Conservation (phyloP, 257 asterid species). For the Solanum dulcamara region DNA sequence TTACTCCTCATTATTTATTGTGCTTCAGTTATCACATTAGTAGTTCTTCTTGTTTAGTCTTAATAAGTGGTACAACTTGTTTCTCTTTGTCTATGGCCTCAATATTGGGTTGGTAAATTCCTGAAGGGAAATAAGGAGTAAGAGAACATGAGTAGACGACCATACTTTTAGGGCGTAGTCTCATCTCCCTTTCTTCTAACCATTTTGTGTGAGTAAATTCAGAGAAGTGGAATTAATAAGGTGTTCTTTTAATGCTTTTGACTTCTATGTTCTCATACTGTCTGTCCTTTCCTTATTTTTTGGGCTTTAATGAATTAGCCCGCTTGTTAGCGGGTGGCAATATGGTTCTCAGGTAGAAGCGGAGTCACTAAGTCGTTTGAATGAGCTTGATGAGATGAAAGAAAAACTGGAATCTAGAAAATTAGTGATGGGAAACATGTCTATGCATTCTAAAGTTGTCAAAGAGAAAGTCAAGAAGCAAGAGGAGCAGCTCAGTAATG, state of each 20-base stretch:
- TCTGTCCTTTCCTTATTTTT: not conserved
- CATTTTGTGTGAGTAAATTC: not conserved
- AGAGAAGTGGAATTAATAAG: not conserved
- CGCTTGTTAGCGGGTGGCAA: slow-evolving; percentile 6
- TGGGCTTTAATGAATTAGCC: slow-evolving; percentile 10
- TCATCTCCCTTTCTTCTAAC: not conserved
- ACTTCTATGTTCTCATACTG: not conserved
- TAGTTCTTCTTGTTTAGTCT: not conserved
- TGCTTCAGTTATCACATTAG: not conserved
- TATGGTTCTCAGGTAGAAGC: slow-evolving; percentile 52
- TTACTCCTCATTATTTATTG: not conserved
- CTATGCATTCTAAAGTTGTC: slow-evolving; percentile 73
- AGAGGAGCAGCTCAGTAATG: slow-evolving; percentile 77
- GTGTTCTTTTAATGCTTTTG: not conserved
- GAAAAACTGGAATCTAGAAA: slow-evolving; percentile 70
- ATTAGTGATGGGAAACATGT: slow-evolving; percentile 91
- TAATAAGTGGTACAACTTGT: not conserved
- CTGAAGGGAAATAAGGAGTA: not conserved
- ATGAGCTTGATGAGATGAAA: slow-evolving; percentile 76
- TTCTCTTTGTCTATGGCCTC: not conserved
- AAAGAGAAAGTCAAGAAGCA: slow-evolving; percentile 76
- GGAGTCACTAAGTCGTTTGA: slow-evolving; percentile 55
- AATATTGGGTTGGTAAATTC: not conserved
- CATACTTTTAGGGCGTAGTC: not conserved
- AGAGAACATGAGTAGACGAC: not conserved